Base-by-base conservation (phyloP, 768 basidiomycete species). In the Psilocybe subaeruginosa region DNA sequence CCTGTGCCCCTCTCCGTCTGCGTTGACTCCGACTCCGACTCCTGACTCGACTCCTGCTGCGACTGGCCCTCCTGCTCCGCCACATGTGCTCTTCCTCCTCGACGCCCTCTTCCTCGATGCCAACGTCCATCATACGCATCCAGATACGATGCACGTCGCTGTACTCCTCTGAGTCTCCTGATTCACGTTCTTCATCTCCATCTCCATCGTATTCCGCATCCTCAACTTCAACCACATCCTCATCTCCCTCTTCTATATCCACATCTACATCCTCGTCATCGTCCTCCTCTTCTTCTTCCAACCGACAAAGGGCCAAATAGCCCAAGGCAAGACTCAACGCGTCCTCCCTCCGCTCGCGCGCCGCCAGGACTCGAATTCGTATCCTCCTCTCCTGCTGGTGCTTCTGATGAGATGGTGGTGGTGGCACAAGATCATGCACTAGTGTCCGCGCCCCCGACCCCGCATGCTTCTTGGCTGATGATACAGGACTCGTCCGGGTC, bases 281-380 rank as follows among this genome's bases (percentile, higher is more conserved):
- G 8, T n/a, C 8, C 27, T 51, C 19, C 2, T n/a, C n/a, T 19
- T n/a, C 37, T 7, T 49, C 58, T 2, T 58, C 58, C 0, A 4
- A 8, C 1, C 29, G 27, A 33, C 30, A 54, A 8, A 45, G 47
- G 1, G 52, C 58, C 31, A 63, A 30, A 48, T 63, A 60, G 11
- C 55, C 52, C 11, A 63, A 3, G 2, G 56, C 65, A 14, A 63
- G 17, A 7, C 37, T 50, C 59, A 60, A 49, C 45, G 56, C 65
- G 49, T 66, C 65, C 48, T 60, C 65, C 6, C 59, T 48, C 4
- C 61, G 33, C 29, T 54, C 61, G 4, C 59, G 59, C 8, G 65
- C 59, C 0, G 61, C 23, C 19, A 60, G 46, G 5, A 66, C 50
- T 14, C 59, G 45, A 35, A 63, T 46, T 9, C 27, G 54, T 19